Evolutionary conservation across 257 asterid species (phyloP), one percentile per base, ranked within the genome.

Genomic region (Ligustrum vulgare): DNA sequence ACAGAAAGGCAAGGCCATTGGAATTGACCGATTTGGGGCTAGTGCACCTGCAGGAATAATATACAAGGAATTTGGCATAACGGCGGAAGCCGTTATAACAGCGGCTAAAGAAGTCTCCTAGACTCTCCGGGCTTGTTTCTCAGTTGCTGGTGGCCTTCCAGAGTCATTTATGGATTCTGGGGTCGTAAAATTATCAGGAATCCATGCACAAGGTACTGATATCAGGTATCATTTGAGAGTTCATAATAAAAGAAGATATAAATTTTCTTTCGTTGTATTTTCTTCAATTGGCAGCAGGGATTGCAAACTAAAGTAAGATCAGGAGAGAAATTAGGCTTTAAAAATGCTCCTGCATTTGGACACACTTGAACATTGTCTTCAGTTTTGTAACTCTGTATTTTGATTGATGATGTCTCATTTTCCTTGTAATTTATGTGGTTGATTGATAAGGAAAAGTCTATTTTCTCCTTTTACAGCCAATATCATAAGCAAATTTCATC

Each of bases 21-120:
- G 71, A 13, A 34, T 67, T 22, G 71, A 67, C 71, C 45, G 20
- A 32, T 67, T 67, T 9, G 71, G 71, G 20, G 43, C 71, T 32
- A 67, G 71, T 67, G 71, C 71, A 11, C 71, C 71, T 11, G 71
- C 71, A 32, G 71, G 71, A 35, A 67, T 7, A 20, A 67, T 67
- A 67, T 67, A 67, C 71, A 35, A 36, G 47, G 71, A 67, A 20
- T 35, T 33, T 15, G 71, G 71, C 12, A 5, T 67, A 32, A 67
- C 71, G 5, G 71, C 39, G 5, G 71, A 67, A 67, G 71, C 71
- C 5, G 71, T 67, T 28, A 31, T 67, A 7, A 49, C 37, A 67
- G 71, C 71, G 15, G 71, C 71, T 20, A 67, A 67, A 31, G 47
- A 49, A 49, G 60, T 49, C 60, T 49, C 60, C 60, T 49, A 49